Conservation (phyloP, 164 flowering plant species). For the Macadamia integrifolia region DNA sequence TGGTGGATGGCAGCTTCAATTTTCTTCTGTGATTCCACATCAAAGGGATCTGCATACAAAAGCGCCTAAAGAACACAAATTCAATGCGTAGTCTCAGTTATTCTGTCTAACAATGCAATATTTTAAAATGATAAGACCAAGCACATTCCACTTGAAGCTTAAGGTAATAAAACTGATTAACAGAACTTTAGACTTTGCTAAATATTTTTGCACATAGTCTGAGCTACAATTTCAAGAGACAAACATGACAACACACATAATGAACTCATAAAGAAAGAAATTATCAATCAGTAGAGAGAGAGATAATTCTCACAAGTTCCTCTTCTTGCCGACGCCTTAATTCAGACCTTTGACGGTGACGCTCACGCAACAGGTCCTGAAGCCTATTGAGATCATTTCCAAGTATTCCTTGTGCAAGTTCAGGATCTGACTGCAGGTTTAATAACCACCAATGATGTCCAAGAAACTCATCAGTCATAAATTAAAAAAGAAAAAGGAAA, state of each 20-base stretch:
- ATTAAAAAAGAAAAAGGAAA: background rate
- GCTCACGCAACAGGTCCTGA: conserved; percentile 61
- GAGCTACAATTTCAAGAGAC: no score
- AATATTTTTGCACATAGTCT: no score
- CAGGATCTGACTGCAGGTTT: conserved; percentile 70
- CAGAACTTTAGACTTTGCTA: background rate
- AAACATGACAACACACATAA: no score
- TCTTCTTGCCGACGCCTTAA: conserved; percentile 65
- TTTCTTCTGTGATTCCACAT: conserved; percentile 93
- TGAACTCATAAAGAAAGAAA: background rate
- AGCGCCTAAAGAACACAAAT: conserved; percentile 48
- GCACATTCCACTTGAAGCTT: background rate
- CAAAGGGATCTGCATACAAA: conserved; percentile 94
- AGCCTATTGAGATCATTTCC: conserved; percentile 75
- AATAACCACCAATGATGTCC: conserved; percentile 3
- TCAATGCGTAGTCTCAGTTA: conserved; percentile 9
- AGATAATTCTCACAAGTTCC: conserved; percentile 56
- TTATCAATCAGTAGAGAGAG: background rate
- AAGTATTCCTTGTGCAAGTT: conserved; percentile 76
- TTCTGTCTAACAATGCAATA: background rate
- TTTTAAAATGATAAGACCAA: no score
- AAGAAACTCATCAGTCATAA: conserved; percentile 1
- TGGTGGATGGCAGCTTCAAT: conserved; percentile 95
- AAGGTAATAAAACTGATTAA: background rate
- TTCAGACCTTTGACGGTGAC: conserved; percentile 64